Base-by-base conservation (phyloP, 768 basidiomycete genomes). In the Lactifluus hygrophoroides region DNA sequence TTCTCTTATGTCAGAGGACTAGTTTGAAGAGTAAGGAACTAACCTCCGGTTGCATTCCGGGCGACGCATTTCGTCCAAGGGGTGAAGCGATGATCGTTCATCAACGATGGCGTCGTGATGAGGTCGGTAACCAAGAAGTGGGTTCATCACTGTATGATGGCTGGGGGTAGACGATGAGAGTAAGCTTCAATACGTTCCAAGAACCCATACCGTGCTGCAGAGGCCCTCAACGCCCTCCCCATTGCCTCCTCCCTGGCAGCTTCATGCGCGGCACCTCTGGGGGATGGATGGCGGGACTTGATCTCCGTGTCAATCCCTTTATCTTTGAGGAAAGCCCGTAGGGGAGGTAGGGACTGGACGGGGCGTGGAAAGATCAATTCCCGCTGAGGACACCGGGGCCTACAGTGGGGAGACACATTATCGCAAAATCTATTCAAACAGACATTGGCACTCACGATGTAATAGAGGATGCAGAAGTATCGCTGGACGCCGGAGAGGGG, bases 321-420 rank as follows among this genome's bases (percentile, higher is more conserved):
- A 9, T 43, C 6, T 48, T 59, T 55, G 21, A 64, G 60, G 43
- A 64, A 57, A 14, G 38, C 60, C 37, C 62, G 62, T 32, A 64
- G 55, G 0, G 62, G 56, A 25, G 62, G 62, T n/a, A 64, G 34
- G 16, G 62, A 54, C 48, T 62, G 60, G 37, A 53, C 53, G 10
- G 55, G 46, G 5, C 51, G 54, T 11, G 52, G 54, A 53, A 40
- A 8, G 27, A 60, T 51, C 40, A 50, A 38, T 13, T 60, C 58
- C 34, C 48, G 54, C 28, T 55, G 54, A n/a, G 48, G 43, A 51
- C 43, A 17, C 9, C 59, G 54, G n/a, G 52, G 28, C 6, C 57
- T 61, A 42, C 16, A 37, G 35, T 16, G 44, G 32, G 11, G 19
- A 30, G 34, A 43, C 23, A 38, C 2, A 40, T 46, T 34, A 52